Evolutionary conservation across 371 early-diverging fungal species (phyloP), one percentile per base, ranked within the genome.

Genomic region (Saksenaea vasiformis): DNA sequence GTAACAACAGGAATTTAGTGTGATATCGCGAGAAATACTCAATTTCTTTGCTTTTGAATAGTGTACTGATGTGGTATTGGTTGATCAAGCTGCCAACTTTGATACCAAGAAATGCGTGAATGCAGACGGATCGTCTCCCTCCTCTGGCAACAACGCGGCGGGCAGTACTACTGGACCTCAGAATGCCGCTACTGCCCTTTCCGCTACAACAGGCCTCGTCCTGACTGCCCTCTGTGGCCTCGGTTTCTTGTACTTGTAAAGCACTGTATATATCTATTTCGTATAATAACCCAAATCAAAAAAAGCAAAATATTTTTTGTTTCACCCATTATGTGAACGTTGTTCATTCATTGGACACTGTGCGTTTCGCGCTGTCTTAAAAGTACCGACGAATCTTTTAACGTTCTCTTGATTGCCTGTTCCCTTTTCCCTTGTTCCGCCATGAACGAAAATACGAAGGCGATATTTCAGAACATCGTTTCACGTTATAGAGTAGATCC

Each of bases 31-130:
- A 26, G 11, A 15, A n/a, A 1, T 15, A 56, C 19, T 14, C 26
- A 15, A 26, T 54, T 5, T 62, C 41, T 41, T 41, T 27, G 7
- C 27, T 53, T 17, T 17, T 37, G 17, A 9, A 8, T 60, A 80
- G 75, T 89, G 87, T 65, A 61, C 80, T 0, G 87, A 87, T 76
- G 85, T 87, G 24, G 70, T 74, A 9, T 70, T 86, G 44, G 68
- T 68, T 15, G 66, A 70, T 7, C 67, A 60, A 15, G 70, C 81
- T 4, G 15, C 78, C n/a, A 57, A 39, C 37, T 87, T 79, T 44
- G 72, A 87, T 56, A 53, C 65, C 11, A 71, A 72, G 27, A 71
- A 60, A 51, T 87, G 85, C 54, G 31, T 69, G 41, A 82, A 85
- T 60, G 75, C 70, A 22, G 66, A 70, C 43, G 70, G 70, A 31